Evolutionary conservation across 1,284 basidiomycete species (phyloP), one percentile per base, ranked within the genome.

Genomic region (Inonotus hispidus): DNA sequence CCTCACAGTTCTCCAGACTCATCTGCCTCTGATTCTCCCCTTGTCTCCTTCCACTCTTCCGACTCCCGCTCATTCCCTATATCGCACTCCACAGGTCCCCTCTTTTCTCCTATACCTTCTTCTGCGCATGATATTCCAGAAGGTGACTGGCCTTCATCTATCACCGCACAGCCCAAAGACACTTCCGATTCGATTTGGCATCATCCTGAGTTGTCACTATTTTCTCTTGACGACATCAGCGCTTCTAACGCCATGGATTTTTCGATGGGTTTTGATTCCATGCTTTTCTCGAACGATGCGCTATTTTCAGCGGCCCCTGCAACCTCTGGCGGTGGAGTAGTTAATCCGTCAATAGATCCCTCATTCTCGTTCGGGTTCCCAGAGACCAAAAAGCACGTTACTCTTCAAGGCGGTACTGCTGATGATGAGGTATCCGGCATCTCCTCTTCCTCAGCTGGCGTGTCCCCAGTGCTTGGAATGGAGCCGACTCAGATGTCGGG

Each of bases 41-140:
- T 41, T 11, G 58, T 43, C 21, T 37, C 50, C 13, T 61, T 57
- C 46, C 53, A 63, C 56, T 50, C 58, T 25, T 49, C 58, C 45
- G 50, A 63, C 47, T 32, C 59, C 4, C 37, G 27, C 27, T n/a
- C 58, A 14, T 19, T 13, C 23, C 35, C 49, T 41, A 39, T 21
- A 4, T 21, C 19, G 6, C 49, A 47, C 50, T 56, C 45, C n/a
- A 59, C 61, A 23, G 63, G 59, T 14, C 60, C 62, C 1, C 35
- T 55, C 16, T 39, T 56, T 14, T 35, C 58, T 3, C 23, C 61
- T 2, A 64, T 59, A 5, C 59, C 63, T 8, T 55, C 63, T 5
- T 64, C 63, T 11, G 49, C 50, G 13, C 63, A 64, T 37, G 56
- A 53, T 16, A 61, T 59, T 43, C 59, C 59, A 1, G 14, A 46